Conservation (phyloP, 2,329 filamentous ascomycete genomes). For the Trichophyton simii region DNA sequence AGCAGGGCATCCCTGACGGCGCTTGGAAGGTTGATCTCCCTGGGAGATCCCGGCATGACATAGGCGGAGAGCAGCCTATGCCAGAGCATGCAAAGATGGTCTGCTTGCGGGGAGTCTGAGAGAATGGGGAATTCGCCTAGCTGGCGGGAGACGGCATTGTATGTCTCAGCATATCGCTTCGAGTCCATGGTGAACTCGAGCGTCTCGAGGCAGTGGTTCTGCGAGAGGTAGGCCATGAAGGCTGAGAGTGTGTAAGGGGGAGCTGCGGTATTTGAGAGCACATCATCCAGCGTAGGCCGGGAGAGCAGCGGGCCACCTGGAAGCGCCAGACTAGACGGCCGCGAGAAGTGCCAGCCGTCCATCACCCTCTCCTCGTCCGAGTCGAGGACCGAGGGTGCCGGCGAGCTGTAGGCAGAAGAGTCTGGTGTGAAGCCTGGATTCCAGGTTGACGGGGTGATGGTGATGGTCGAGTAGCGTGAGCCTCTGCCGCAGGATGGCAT, state of each 20-base stretch:
- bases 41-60: constrained; percentile 69
- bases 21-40: constrained; percentile 82
- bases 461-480: constrained; percentile 14
- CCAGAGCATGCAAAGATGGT: constrained; percentile 72
- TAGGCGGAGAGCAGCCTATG: constrained; percentile 79
- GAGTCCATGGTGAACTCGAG: constrained; percentile 94
- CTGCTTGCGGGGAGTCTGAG: constrained; percentile 45
- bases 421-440: constrained; percentile 28
- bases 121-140: constrained; percentile 34
- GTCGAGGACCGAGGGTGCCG: constrained; percentile 31
- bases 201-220: constrained; percentile 93
- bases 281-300: constrained; percentile 69
- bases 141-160: constrained; percentile 45
- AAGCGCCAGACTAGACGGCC: constrained; percentile 33
- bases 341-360: constrained; percentile 26
- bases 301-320: constrained; percentile 32
- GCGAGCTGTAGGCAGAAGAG: constrained; percentile 35
- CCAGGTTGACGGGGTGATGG: constrained; percentile 24
- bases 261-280: constrained; percentile 71
- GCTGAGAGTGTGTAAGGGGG: constrained; percentile 82
- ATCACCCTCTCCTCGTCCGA: constrained; percentile 29
- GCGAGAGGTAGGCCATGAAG: constrained; percentile 92
- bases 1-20: constrained; percentile 73
- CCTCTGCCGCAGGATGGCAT: constrained; percentile 22
- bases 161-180: constrained; percentile 64